phyloP scores from a whole-genome alignment of 768 basidiomycete species.

The Macrolepiota dolichaula region DNA sequence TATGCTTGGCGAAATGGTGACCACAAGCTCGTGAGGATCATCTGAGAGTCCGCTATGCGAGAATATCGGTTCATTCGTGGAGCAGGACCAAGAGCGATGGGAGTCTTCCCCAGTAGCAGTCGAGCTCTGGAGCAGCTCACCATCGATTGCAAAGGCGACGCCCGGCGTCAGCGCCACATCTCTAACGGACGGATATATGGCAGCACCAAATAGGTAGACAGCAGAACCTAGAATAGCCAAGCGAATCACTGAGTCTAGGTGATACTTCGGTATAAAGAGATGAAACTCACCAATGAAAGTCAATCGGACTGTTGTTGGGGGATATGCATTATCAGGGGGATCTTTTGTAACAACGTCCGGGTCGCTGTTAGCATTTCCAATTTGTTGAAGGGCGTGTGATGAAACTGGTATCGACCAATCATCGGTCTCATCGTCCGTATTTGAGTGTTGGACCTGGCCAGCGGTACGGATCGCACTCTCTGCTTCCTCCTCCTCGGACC shows the following conservation, averaged over 20 bases:
- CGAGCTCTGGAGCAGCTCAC: constrained; percentile 23
- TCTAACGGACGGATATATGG: constrained; percentile 24
- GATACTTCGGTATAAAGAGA: constrained; percentile 2
- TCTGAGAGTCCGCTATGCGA: constrained; percentile 29
- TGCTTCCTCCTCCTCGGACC: not conserved
- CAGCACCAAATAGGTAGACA: constrained; percentile 42
- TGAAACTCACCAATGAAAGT: constrained; percentile 40
- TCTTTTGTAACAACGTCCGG: not conserved
- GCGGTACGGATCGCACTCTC: not conserved
- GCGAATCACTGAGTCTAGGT: not conserved
- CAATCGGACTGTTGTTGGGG: constrained; percentile 31
- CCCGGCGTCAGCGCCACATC: constrained; percentile 19
- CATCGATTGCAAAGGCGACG: constrained; percentile 43
- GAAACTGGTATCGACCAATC: not conserved
- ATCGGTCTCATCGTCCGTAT: not conserved
- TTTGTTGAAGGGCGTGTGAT: not conserved
- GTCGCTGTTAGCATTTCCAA: not conserved
- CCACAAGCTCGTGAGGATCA: constrained; percentile 36
- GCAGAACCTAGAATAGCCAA: constrained; percentile 35
- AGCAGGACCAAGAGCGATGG: constrained; percentile 25
- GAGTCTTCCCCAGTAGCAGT: constrained; percentile 19
- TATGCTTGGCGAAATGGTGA: constrained; percentile 41
- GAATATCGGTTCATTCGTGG: constrained; percentile 35
- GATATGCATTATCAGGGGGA: constrained; percentile 5
- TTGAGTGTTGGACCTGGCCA: not conserved